Evolutionary conservation across 2,329 filamentous ascomycete genomes (phyloP), one percentile per base, ranked within the genome.

Genomic region (Paecilomyces dactylethromorphus): DNA sequence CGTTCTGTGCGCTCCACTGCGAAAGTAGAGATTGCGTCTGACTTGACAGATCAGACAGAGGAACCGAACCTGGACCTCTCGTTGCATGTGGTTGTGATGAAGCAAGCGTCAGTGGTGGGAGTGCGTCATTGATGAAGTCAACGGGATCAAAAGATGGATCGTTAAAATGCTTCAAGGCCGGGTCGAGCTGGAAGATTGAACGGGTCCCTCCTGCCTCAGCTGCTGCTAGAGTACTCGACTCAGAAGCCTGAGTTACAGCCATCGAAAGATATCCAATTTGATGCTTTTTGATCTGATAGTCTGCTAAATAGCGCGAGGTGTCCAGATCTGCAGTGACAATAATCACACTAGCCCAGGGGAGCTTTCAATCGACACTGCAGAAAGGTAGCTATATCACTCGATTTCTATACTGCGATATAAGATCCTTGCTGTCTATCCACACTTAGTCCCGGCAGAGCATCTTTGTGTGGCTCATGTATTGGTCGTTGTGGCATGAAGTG

Each of bases 1-100:
- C 88, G 1, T 92, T 96, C 71, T 97, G 91, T 8, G 91, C 89
- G 69, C 90, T 95, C 68, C 97, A 85, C 69, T 93, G 90, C 1
- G 92, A 90, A 53, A 97, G 82, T n/a, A 95, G 82, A 3, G 87
- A 82, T 74, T 97, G 92, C 0, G 92, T 88, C 69, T 92, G 90
- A 0, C 87, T 82, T 1, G 91, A 92, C 56, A 96, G 78, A 60
- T 93, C 87, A n/a, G 88, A 79, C 53, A 96, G 81, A 2, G 89
- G 81, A 4, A 87, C 82, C 57, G 77, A 77, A 63, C 73, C 68
- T 67, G 77, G 69, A 74, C 77, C 68, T 62, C 69, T 66, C n/a
- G 72, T 68, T 22, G 70, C 66, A 63, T 75, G 72, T 13, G 68
- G 65, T 55, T 77, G 71, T 24, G 72, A 70, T 26, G 78, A 76